Conservation (phyloP, 805 yeast species). For the Yamadazyma olivae region DNA sequence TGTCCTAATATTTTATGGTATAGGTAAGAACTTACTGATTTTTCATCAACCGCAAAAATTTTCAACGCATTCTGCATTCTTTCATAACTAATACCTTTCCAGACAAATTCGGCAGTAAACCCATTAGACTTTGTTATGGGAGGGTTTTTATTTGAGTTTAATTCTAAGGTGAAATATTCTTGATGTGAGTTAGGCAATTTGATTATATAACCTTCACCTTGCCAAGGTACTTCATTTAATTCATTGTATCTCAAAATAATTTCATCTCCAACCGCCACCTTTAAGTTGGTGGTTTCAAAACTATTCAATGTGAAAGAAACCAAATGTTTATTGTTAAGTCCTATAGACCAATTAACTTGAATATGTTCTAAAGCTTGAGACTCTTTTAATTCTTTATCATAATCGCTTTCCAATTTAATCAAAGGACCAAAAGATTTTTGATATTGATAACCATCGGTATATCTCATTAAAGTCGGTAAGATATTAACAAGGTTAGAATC, state of each 20-base stretch:
- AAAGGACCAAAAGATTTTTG: slow-evolving; percentile 84
- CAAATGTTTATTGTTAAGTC: slow-evolving; percentile 59
- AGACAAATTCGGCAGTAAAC: slow-evolving; percentile 81
- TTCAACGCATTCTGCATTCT: slow-evolving; percentile 82
- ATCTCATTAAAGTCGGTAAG: slow-evolving; percentile 70
- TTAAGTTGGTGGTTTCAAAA: slow-evolving; percentile 60
- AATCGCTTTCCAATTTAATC: slow-evolving; percentile 77
- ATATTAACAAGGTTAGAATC: slow-evolving; percentile 20
- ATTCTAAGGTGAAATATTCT: slow-evolving; percentile 71
- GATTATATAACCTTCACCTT: slow-evolving; percentile 66
- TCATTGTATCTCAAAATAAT: slow-evolving; percentile 66
- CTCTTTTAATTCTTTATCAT: slow-evolving; percentile 71
- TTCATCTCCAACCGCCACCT: slow-evolving; percentile 83
- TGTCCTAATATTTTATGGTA: slow-evolving; percentile 81
- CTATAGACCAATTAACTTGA: slow-evolving; percentile 69
- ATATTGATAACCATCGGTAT: slow-evolving; percentile 79
- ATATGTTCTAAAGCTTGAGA: slow-evolving; percentile 74
- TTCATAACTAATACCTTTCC: slow-evolving; percentile 82
- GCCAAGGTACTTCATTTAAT: slow-evolving; percentile 55
- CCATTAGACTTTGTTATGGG: slow-evolving; percentile 60
- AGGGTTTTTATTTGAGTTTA: slow-evolving; percentile 46
- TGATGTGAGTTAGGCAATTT: slow-evolving; percentile 64
- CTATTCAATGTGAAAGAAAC: slow-evolving; percentile 70
- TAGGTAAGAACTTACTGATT: slow-evolving; percentile 68
- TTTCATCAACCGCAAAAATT: slow-evolving; percentile 64